phyloP scores from a whole-genome alignment of 2,329 filamentous ascomycete genomes.

The Aspergillus udagawae region DNA sequence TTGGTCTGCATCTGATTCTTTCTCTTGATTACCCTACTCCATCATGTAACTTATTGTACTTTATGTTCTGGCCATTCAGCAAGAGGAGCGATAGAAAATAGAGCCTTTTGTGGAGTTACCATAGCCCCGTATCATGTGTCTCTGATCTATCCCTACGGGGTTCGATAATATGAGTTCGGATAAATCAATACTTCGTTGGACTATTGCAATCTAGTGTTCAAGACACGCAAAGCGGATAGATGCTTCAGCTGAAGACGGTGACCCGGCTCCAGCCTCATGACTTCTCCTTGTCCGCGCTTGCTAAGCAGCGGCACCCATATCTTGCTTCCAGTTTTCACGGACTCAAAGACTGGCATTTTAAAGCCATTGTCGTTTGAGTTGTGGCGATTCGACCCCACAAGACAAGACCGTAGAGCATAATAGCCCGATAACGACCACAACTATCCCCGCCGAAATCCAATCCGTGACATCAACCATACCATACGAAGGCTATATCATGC shows the following conservation, averaged over 20 bases:
- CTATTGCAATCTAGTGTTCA: background rate
- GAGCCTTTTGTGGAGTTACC: slow-evolving; percentile 18
- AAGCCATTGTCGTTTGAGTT: background rate
- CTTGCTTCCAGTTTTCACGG: background rate
- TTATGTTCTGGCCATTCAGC: slow-evolving; percentile 18
- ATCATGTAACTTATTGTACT: slow-evolving; percentile 28
- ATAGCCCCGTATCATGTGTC: background rate
- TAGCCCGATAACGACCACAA: background rate
- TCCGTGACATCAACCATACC: background rate
- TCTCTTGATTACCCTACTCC: background rate
- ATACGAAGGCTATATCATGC: background rate
- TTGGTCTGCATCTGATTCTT: slow-evolving; percentile 1
- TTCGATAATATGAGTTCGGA: background rate
- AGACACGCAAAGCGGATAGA: background rate
- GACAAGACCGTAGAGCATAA: background rate
- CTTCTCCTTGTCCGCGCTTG: background rate
- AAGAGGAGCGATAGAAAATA: slow-evolving; percentile 25
- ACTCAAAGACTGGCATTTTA: background rate
- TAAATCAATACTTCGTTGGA: background rate
- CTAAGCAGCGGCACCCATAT: background rate
- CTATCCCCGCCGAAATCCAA: background rate
- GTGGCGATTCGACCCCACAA: background rate
- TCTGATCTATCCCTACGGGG: background rate
- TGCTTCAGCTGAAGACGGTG: background rate
- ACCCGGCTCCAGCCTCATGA: background rate